These are phyloP conservation scores for Didymella arachidicola DNA, from an alignment of 2,329 filamentous ascomycete genomes.

Conservation along the genomic window DNA sequence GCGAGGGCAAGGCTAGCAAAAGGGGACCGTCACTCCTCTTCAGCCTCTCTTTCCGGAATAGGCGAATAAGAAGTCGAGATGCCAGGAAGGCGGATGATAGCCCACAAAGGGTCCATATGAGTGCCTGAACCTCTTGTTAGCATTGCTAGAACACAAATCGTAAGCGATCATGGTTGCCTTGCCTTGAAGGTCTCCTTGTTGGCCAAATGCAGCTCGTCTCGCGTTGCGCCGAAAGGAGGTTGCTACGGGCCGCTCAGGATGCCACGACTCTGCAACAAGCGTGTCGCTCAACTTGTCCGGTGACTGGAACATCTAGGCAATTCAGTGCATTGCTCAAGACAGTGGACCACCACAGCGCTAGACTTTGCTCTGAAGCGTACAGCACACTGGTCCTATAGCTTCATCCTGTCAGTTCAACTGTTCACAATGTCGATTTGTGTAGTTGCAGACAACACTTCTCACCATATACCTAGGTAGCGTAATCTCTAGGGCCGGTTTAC, in stretches of 20 bases:
- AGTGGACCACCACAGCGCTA: not conserved
- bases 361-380: not conserved
- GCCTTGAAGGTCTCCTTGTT: not conserved
- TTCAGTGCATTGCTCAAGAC: not conserved
- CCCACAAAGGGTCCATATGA: constrained; percentile 1
- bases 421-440: not conserved
- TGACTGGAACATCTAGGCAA: not conserved
- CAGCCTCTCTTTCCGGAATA: constrained; percentile 23
- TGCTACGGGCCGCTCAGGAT: not conserved
- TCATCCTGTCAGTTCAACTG: not conserved
- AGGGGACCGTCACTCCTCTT: constrained; percentile 28
- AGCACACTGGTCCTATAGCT: not conserved
- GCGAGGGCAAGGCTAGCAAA: constrained; percentile 21
- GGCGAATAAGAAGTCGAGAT: constrained; percentile 23
- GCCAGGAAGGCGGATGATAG: constrained; percentile 3
- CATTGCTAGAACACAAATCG: not conserved
- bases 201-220: not conserved
- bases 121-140: not conserved
- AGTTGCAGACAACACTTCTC: not conserved
- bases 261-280: not conserved
- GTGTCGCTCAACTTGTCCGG: not conserved
- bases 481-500: too few relatives aligned
- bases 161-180: not conserved
- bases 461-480: too few relatives aligned
- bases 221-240: not conserved